Evolutionary conservation across 2,329 filamentous ascomycete species (phyloP).

Genomic region (Orbilia javanica): DNA sequence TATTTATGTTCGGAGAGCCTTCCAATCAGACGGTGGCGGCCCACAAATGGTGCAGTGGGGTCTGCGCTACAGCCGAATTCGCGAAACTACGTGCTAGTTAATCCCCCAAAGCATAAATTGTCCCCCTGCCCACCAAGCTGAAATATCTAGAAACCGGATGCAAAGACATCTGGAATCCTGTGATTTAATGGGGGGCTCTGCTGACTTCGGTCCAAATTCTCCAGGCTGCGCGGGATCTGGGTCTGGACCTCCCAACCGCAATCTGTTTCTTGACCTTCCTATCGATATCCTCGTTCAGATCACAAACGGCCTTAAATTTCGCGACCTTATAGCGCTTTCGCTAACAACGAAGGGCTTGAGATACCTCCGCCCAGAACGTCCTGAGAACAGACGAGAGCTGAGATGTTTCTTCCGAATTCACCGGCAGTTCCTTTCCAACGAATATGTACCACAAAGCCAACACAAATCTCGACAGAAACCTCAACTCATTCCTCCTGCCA

Average conservation of each 20-base stretch:
- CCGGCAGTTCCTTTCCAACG: conserved; percentile 5
- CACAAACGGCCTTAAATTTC: conserved; percentile 17
- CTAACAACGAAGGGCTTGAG: conserved; percentile 30
- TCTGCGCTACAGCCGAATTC: too few species aligned
- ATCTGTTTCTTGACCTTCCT: conserved; percentile 17
- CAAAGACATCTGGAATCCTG: background rate
- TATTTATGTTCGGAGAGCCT: background rate
- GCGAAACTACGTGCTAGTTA: too few species aligned
- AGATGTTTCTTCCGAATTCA: conserved; percentile 17
- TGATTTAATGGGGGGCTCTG: background rate
- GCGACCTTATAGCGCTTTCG: conserved; percentile 34
- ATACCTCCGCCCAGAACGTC: conserved; percentile 16
- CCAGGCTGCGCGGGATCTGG: background rate
- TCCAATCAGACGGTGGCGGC: background rate
- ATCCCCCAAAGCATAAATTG: too few species aligned
- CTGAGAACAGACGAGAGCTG: background rate
- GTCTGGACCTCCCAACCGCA: background rate
- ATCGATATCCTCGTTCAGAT: conserved; percentile 24
- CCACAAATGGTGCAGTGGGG: background rate
- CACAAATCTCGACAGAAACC: background rate
- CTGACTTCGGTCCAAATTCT: background rate
- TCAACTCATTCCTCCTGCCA: background rate
- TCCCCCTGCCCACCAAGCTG: too few species aligned
- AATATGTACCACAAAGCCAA: background rate
- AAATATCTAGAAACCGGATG: too few species aligned